Base-by-base conservation (phyloP, 805 yeast species). In the Wickerhamiella cacticola region DNA sequence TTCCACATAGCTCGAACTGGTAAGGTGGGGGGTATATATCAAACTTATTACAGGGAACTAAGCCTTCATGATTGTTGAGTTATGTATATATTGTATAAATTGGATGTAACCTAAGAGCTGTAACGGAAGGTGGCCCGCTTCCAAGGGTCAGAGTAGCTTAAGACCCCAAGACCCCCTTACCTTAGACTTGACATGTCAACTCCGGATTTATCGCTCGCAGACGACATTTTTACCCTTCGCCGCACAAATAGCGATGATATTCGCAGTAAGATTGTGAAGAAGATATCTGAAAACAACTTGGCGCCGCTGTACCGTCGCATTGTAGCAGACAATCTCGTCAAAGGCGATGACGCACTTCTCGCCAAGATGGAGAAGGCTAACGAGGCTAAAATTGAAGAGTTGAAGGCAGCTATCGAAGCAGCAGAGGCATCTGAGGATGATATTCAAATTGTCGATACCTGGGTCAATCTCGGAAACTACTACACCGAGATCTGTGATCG, bases 361-460 rank as follows among this genome's bases (percentile, higher is more conserved):
- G 63, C 74, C 23, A 54, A 68, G 31, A 62, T 88, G 59, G 54
- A 61, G 6, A 66, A 63, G 2, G 70, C 61, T 22, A 92, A 88
- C 62, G 74, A 72, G n/a, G 66, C 60, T 39, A 72, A 75, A 46
- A 72, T 82, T 24, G 64, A 63, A 22, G 67, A 65, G 48, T 63
- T 78, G 24, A 68, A 72, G 55, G 64, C 64, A 29, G 63, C 64
- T 10, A 69, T 78, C 45, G 59, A 73, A 59, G 66, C 76, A 63
- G 74, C 80, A 68, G 76, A 73, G 49, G 86, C 78, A 50, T 84
- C 80, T 52, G 96, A 88, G 63, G 94, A 95, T 28, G 95, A 86
- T 61, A 66, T 82, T 54, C 95, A 86, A 59, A 73, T 79, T 33
- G 79, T 87, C 7, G 79, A 79, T 52, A 78, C 80, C 40, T 82